Evolutionary conservation across 2,329 filamentous ascomycete species (phyloP), one percentile per base, ranked within the genome.

Genomic region (Pseudogymnoascus sp.): DNA sequence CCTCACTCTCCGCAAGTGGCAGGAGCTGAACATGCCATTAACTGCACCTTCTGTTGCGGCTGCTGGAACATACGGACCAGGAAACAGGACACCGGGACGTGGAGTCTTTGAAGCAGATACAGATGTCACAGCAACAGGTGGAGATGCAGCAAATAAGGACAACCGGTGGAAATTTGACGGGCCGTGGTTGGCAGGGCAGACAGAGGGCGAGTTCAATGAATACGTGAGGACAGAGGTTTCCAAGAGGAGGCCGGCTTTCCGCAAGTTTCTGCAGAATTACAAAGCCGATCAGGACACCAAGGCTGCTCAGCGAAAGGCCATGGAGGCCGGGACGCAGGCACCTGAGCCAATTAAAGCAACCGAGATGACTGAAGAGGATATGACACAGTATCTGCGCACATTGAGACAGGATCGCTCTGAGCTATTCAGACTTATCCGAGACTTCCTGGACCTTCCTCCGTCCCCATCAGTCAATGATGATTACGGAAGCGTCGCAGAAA

Each of bases 1-100:
- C 59, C 77, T 91, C 67, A 92, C 90, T 6, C 78, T 95, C 61
- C 80, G 85, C 71, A 97, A 97, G 78, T 97, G 88, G 77, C 88
- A 91, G 72, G 90, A 96, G 73, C 79, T 97, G 72, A 81, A 84
- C 63, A 76, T 96, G 60, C 85, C 90, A 5, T 77, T 96, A 63
- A 82, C 86, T 15, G 78, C 84, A 1, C 81, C 81, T 0, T 17
- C 57, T 11, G 13, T 62, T n/a, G 66, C 64, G n/a, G 65, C 47
- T 2, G 62, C 62, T 1, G 67, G 68, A 15, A 68, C 65, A 13
- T 24, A 41, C 15, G 17, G 33, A 37, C 36, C 44, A n/a, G 31
- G 26, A n/a, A 58, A 10, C 44, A 36, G 26, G 40, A 65, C 62
- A 24, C 62, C 72, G 62, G 72, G 70, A 50, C 78, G 73, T 66